These are phyloP conservation scores for Stephania cephalantha DNA, from an alignment of 164 flowering plant species.

Conservation along the genomic window DNA sequence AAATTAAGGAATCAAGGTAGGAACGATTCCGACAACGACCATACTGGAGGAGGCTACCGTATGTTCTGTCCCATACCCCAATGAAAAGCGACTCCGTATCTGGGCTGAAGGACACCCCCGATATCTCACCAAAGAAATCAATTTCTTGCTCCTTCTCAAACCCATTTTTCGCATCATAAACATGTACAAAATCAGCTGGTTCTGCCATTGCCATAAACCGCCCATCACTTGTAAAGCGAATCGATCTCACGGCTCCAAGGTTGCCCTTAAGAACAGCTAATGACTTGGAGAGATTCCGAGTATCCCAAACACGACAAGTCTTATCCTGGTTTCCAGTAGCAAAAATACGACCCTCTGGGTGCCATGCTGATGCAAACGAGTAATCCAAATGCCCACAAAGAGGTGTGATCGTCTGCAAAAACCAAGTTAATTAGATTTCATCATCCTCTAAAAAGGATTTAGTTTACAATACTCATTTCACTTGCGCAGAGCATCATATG, in stretches of 20 bases:
- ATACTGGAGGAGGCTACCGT: slow-evolving; percentile 85
- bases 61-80: slow-evolving; percentile 92
- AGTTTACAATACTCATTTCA: not conserved
- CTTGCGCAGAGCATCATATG: too few species aligned
- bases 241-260: slow-evolving; percentile 86
- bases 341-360: slow-evolving; percentile 71
- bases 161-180: slow-evolving; percentile 58
- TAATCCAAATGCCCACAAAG: slow-evolving; percentile 77
- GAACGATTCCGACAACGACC: slow-evolving; percentile 41
- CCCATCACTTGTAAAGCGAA: slow-evolving; percentile 83
- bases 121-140: slow-evolving; percentile 94
- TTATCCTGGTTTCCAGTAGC: slow-evolving; percentile 99
- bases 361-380: slow-evolving; percentile 99
- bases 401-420: slow-evolving; percentile 41
- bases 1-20: slow-evolving; percentile 52
- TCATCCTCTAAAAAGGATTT: not conserved
- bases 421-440: not conserved
- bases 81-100: slow-evolving; percentile 84
- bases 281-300: slow-evolving; percentile 59
- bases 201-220: slow-evolving; percentile 86
- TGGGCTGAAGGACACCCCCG: slow-evolving; percentile 88
- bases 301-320: slow-evolving; percentile 91
- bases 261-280: slow-evolving; percentile 75
- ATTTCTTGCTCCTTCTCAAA: slow-evolving; percentile 77
- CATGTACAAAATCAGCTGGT: slow-evolving; percentile 93